These are phyloP conservation scores for Cyberlindnera mississippiensis DNA, from an alignment of 805 yeast genomes.

Conservation along the genomic window DNA sequence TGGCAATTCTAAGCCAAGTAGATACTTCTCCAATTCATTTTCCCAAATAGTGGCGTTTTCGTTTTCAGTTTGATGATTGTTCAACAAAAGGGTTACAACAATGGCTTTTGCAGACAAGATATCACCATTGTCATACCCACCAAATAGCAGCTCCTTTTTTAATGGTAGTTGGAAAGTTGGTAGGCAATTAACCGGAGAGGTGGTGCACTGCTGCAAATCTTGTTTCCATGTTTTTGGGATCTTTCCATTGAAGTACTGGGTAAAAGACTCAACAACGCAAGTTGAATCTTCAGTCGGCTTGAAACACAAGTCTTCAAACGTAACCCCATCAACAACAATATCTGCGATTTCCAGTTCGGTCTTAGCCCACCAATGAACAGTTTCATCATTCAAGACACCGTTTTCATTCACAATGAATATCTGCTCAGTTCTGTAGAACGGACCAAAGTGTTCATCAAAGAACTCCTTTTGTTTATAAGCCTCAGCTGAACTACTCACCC, in stretches of 20 bases:
- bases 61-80: constrained; percentile 41
- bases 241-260: constrained; percentile 80
- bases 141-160: constrained; percentile 39
- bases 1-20: constrained; percentile 43
- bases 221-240: constrained; percentile 54
- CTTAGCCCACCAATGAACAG: constrained; percentile 85
- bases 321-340: constrained; percentile 29
- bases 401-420: constrained; percentile 66
- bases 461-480: constrained; percentile 63
- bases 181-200: constrained; percentile 82
- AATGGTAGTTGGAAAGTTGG: constrained; percentile 88
- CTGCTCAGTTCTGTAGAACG: constrained; percentile 88
- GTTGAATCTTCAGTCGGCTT: constrained; percentile 70
- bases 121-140: constrained; percentile 45
- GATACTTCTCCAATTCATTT: constrained; percentile 50
- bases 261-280: constrained; percentile 83
- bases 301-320: constrained; percentile 70
- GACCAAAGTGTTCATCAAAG: constrained; percentile 83
- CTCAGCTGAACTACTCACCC: constrained; percentile 82
- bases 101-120: constrained; percentile 65
- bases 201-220: constrained; percentile 56
- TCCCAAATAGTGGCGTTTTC: constrained; percentile 59
- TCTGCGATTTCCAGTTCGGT: constrained; percentile 55
- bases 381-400: constrained; percentile 67
- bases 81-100: constrained; percentile 67